phyloP scores from a whole-genome alignment of 2,329 filamentous ascomycete species.

The Aureobasidium mangrovei region DNA sequence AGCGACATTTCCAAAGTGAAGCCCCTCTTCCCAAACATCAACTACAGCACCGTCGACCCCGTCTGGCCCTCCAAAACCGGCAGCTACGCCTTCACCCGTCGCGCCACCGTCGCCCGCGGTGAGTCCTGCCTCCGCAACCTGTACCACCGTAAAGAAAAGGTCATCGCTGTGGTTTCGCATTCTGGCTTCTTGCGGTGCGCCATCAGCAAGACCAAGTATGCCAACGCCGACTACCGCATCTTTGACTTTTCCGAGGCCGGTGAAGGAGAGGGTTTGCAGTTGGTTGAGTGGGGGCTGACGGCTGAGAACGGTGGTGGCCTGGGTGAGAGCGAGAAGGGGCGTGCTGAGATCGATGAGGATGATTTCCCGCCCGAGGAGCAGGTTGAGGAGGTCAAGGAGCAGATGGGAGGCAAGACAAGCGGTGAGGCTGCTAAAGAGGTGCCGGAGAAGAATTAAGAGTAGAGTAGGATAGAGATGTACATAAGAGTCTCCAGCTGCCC shows the following conservation, averaged over 20 bases:
- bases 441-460: constrained; percentile 10
- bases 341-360: constrained; percentile 15
- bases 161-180: constrained; percentile 57
- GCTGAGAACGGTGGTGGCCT: constrained; percentile 40
- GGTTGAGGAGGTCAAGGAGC: constrained; percentile 14
- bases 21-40: constrained; percentile 46
- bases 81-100: constrained; percentile 46
- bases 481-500: neutral
- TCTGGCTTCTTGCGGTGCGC: constrained; percentile 54
- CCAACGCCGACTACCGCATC: constrained; percentile 57
- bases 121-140: constrained; percentile 44
- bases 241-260: constrained; percentile 45
- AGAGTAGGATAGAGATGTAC: too few relatives aligned
- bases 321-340: constrained; percentile 39
- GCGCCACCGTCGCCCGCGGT: constrained; percentile 48
- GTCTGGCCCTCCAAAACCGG: constrained; percentile 52
- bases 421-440: constrained; percentile 16
- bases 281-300: constrained; percentile 45
- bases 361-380: constrained; percentile 22
- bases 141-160: constrained; percentile 47
- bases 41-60: constrained; percentile 50
- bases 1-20: constrained; percentile 37
- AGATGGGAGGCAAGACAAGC: constrained; percentile 13
- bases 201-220: constrained; percentile 40
- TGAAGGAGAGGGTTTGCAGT: constrained; percentile 25